phyloP scores from a whole-genome alignment of 2,329 filamentous ascomycete genomes.

The Ceratocystiopsis brevicomis region DNA sequence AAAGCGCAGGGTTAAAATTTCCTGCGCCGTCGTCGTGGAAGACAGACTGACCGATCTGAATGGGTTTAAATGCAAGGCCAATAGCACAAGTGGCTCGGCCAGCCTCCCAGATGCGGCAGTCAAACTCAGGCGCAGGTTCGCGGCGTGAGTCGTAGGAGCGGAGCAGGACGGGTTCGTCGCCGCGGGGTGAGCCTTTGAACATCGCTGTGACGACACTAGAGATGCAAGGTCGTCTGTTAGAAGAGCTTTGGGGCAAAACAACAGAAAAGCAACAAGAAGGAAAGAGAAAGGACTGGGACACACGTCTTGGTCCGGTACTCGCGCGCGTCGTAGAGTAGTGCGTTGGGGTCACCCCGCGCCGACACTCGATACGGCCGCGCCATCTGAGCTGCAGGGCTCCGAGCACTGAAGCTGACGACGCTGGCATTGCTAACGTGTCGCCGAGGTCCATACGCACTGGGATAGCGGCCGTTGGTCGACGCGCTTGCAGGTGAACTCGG shows the following conservation, averaged over 20 bases:
- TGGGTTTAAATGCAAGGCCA: constrained; percentile 85
- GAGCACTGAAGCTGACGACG: constrained; percentile 60
- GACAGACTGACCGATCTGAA: constrained; percentile 78
- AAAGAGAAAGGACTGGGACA: constrained; percentile 18
- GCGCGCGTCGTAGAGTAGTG: constrained; percentile 68
- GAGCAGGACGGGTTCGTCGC: constrained; percentile 51
- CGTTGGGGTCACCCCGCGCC: constrained; percentile 65
- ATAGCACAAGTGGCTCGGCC: constrained; percentile 87
- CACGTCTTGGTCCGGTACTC: constrained; percentile 82
- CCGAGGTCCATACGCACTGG: constrained; percentile 20
- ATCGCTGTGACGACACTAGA: constrained; percentile 71
- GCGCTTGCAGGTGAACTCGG: constrained; percentile 16
- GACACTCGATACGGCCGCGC: constrained; percentile 31
- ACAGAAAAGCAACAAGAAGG: background rate
- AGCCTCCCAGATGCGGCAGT: constrained; percentile 94
- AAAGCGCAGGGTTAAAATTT: constrained; percentile 76
- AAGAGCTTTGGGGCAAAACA: no score
- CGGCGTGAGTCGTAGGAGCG: constrained; percentile 90
- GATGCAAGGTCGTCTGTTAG: no score
- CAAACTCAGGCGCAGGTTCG: constrained; percentile 76
- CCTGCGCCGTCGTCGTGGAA: constrained; percentile 89
- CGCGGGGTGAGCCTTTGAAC: constrained; percentile 62
- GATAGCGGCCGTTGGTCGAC: constrained; percentile 20
- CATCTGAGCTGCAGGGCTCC: constrained; percentile 38
- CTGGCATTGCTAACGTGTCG: constrained; percentile 65